Conservation (phyloP, 805 yeast genomes). For the Metschnikowia continentalis region DNA sequence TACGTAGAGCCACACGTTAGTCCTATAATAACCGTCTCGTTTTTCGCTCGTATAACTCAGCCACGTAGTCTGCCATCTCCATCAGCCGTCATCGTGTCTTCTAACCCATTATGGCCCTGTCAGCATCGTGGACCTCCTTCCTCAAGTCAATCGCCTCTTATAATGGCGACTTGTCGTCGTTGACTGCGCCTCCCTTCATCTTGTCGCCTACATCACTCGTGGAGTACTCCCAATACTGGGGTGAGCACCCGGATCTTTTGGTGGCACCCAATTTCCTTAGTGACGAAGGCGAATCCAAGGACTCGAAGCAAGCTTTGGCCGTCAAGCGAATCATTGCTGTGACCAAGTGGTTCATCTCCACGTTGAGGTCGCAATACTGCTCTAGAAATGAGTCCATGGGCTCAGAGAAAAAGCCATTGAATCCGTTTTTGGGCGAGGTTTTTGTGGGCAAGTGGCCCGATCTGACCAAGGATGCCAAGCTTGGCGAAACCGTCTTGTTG, state of each 20-base stretch:
- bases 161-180: conserved; percentile 87
- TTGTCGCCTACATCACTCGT: conserved; percentile 82
- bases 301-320: conserved; percentile 38
- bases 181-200: conserved; percentile 97
- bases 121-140: conserved; percentile 82
- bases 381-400: conserved; percentile 89
- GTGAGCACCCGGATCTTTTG: conserved; percentile 82
- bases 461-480: conserved; percentile 38
- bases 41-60: conserved; percentile 6
- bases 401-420: conserved; percentile 94
- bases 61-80: conserved; percentile 4
- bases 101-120: conserved; percentile 18
- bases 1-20: not conserved
- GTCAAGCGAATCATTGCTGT: conserved; percentile 75
- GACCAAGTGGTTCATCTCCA: conserved; percentile 85
- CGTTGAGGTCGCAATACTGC: conserved; percentile 89
- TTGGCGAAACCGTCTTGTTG: conserved; percentile 73
- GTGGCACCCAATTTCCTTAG: conserved; percentile 60
- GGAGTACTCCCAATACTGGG: conserved; percentile 96
- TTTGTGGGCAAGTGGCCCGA: conserved; percentile 88
- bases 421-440: conserved; percentile 93
- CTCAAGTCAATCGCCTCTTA: conserved; percentile 86
- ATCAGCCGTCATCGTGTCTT: not conserved
- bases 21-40: not conserved
- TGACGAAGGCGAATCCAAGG: conserved; percentile 35